Evolutionary conservation across 2,329 filamentous ascomycete genomes (phyloP).

Genomic region (Mariannaea sp.): DNA sequence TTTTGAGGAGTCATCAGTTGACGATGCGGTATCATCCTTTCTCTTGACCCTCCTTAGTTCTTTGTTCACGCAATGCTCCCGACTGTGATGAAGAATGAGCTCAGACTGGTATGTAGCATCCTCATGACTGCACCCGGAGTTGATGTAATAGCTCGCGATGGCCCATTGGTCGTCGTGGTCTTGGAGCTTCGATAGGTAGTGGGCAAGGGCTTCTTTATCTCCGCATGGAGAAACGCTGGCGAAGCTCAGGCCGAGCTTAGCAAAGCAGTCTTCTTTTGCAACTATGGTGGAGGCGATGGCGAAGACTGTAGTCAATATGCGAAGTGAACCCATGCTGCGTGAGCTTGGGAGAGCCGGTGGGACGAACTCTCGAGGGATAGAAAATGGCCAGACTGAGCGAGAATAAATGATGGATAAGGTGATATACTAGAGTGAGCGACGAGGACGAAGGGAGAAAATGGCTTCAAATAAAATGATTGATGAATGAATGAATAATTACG

Average conservation of each 20-base stretch:
- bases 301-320: neutral
- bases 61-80: neutral
- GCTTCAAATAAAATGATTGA: neutral
- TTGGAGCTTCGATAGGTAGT: neutral
- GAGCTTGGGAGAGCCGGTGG: neutral
- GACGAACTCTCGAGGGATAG: neutral
- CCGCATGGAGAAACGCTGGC: neutral
- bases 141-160: neutral
- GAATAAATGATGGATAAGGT: neutral
- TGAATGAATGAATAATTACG: no score
- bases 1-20: neutral
- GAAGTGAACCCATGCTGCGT: neutral
- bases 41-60: neutral
- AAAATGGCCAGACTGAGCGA: neutral
- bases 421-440: no score
- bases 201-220: neutral
- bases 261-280: neutral
- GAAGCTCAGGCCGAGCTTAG: neutral
- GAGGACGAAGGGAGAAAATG: neutral
- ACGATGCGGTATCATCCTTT: neutral
- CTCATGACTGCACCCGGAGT: neutral
- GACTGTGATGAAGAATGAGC: neutral
- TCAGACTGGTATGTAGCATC: constrained; percentile 5
- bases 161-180: neutral
- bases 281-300: neutral